Evolutionary conservation across 2,329 filamentous ascomycete genomes (phyloP).

Genomic region (Drechslerella coelobrocha): DNA sequence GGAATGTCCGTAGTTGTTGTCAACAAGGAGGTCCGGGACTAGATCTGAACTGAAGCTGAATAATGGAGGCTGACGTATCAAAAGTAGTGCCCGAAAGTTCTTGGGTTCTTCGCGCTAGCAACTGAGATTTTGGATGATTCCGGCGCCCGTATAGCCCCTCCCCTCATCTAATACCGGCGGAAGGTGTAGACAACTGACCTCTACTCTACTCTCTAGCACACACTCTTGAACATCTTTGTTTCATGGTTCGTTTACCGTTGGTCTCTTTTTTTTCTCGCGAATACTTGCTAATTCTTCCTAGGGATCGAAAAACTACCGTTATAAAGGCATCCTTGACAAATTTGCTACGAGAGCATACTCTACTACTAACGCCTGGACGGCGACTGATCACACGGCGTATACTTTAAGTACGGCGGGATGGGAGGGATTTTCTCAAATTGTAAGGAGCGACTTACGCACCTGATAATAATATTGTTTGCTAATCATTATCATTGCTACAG

Average conservation of each 20-base stretch:
- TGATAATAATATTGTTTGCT: neutral
- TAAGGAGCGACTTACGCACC: neutral
- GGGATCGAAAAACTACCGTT: conserved; percentile 91
- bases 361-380: conserved; percentile 94
- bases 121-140: conserved; percentile 98
- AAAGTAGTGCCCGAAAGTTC: conserved; percentile 76
- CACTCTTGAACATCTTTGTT: conserved; percentile 64
- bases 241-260: conserved; percentile 58
- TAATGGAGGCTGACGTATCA: conserved; percentile 4
- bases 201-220: conserved; percentile 57
- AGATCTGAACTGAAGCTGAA: neutral
- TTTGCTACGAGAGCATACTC: conserved; percentile 92
- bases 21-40: conserved; percentile 70
- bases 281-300: conserved; percentile 56
- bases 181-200: neutral
- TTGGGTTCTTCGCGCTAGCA: conserved; percentile 91
- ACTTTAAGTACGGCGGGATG: conserved; percentile 94
- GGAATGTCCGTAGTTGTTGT: conserved; percentile 94
- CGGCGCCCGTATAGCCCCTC: conserved; percentile 68
- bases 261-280: neutral
- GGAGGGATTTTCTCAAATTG: conserved; percentile 92
- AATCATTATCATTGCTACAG: conserved; percentile 2
- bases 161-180: conserved; percentile 47
- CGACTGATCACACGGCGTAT: conserved; percentile 94
- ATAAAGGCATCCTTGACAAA: conserved; percentile 94